phyloP scores from a whole-genome alignment of 2,329 filamentous ascomycete species.

The Colletotrichum sp. region DNA sequence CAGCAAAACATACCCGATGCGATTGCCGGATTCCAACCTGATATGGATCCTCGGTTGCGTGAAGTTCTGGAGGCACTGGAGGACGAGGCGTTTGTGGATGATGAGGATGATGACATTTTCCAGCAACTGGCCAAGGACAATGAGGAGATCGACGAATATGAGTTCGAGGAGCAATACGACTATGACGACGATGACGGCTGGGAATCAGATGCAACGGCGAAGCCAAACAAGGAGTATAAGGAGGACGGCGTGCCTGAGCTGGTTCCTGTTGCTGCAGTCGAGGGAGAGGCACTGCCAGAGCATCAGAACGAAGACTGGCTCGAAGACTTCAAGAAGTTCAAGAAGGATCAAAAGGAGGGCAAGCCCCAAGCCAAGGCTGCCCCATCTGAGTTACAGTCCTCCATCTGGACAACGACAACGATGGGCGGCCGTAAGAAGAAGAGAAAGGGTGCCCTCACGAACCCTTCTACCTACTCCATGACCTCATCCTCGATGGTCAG shows the following conservation, averaged over 20 bases:
- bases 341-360: slow-evolving; percentile 72
- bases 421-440: slow-evolving; percentile 88
- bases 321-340: slow-evolving; percentile 92
- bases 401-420: slow-evolving; percentile 76
- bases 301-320: slow-evolving; percentile 83
- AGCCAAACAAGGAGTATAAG: slow-evolving; percentile 67
- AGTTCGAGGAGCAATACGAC: slow-evolving; percentile 73
- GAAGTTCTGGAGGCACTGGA: slow-evolving; percentile 94
- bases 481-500: slow-evolving; percentile 85
- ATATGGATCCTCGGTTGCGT: slow-evolving; percentile 93
- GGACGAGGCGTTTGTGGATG: slow-evolving; percentile 91
- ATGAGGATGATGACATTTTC: slow-evolving; percentile 86
- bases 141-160: slow-evolving; percentile 76
- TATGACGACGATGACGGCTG: slow-evolving; percentile 78
- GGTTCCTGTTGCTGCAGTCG: slow-evolving; percentile 43
- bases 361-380: slow-evolving; percentile 44
- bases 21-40: slow-evolving; percentile 92
- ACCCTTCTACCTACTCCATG: slow-evolving; percentile 89
- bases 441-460: slow-evolving; percentile 91
- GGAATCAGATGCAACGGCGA: slow-evolving; percentile 94
- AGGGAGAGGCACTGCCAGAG: slow-evolving; percentile 59
- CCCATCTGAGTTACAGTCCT: slow-evolving; percentile 71
- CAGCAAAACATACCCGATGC: slow-evolving; percentile 93
- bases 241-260: slow-evolving; percentile 54
- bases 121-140: slow-evolving; percentile 72